Percentiles rank a stretch among this genome's conserved stretches.
These are phyloP conservation scores for Yamadazyma conglobata DNA, from an alignment of 1,139 yeast species.

Conservation along the genomic window DNA sequence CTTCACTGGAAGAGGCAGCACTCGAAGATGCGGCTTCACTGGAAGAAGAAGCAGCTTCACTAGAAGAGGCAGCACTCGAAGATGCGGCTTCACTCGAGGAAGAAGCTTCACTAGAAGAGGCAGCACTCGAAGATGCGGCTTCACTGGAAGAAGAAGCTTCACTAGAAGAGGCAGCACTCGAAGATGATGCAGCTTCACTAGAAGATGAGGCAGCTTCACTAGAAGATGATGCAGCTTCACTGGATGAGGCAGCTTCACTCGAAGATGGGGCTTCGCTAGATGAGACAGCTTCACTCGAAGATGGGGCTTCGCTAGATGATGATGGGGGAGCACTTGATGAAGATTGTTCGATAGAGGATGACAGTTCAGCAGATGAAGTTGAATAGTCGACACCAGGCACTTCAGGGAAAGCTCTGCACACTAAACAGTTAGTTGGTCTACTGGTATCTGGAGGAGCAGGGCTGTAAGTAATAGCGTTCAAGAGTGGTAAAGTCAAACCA, in stretches of 20 bases:
- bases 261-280: slow-evolving; percentile 5
- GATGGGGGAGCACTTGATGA: slow-evolving; percentile 5
- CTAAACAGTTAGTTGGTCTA: slow-evolving; percentile 12
- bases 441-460: slow-evolving; percentile 15
- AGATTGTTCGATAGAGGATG: slow-evolving; percentile 2
- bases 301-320: slow-evolving; percentile 4
- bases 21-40: not conserved
- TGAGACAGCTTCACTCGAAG: slow-evolving; percentile 6
- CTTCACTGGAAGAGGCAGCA: slow-evolving; percentile 5
- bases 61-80: slow-evolving; percentile 2
- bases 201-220: slow-evolving; percentile 7
- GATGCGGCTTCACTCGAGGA: slow-evolving; percentile 7
- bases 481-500: slow-evolving; percentile 10
- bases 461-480: slow-evolving; percentile 16
- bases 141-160: slow-evolving; percentile 5
- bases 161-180: slow-evolving; percentile 7
- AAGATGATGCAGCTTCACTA: slow-evolving; percentile 6
- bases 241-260: slow-evolving; percentile 5
- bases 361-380: slow-evolving; percentile 4
- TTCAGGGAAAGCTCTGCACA: slow-evolving; percentile 12
- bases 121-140: slow-evolving; percentile 7
- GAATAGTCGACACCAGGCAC: slow-evolving; percentile 9
- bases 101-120: slow-evolving; percentile 5
- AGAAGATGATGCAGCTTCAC: slow-evolving; percentile 6
- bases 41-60: slow-evolving; percentile 1